Evolutionary conservation across 441 rosid genomes (phyloP).

Genomic region (Bruguiera hainesii): DNA sequence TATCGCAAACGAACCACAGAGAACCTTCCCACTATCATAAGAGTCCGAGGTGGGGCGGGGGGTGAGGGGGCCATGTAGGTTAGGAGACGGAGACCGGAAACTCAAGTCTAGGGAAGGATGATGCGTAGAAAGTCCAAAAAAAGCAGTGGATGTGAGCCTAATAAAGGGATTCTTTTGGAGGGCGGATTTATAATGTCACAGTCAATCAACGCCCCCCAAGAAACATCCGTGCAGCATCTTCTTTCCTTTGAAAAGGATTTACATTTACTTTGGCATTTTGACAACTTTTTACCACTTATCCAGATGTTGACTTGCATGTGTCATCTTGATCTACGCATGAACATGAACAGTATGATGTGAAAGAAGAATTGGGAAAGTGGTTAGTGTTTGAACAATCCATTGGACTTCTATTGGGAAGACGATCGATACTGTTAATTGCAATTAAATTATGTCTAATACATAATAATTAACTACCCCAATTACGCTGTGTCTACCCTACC

Average conservation of each 20-base stretch:
- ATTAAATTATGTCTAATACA: too few species aligned
- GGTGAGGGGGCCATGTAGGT: conserved; percentile 18
- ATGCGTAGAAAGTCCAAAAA: conserved; percentile 8
- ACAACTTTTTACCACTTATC: conserved; percentile 22
- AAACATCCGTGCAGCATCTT: conserved; percentile 36
- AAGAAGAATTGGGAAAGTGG: not conserved
- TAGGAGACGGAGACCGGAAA: conserved; percentile 18
- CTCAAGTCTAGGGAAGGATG: conserved; percentile 7
- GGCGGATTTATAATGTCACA: conserved; percentile 5
- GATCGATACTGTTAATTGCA: too few species aligned
- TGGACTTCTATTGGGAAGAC: too few species aligned
- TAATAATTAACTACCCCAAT: too few species aligned
- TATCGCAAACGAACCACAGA: conserved; percentile 15
- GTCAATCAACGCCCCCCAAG: conserved; percentile 18
- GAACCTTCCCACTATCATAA: conserved; percentile 30
- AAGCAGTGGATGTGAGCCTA: conserved; percentile 2
- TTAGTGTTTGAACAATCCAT: too few species aligned
- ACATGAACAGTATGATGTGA: conserved; percentile 12
- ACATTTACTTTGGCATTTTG: conserved; percentile 20
- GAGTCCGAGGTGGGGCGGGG: conserved; percentile 33
- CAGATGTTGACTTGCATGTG: conserved; percentile 40
- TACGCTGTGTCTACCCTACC: too few species aligned
- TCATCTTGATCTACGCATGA: conserved; percentile 27
- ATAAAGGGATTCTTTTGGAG: conserved; percentile 2
- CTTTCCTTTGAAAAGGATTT: conserved; percentile 30